Percentiles rank a stretch among this genome's conserved stretches.
Evolutionary conservation across 805 yeast genomes (phyloP).

Genomic region (Saccharomyces mikatae): DNA sequence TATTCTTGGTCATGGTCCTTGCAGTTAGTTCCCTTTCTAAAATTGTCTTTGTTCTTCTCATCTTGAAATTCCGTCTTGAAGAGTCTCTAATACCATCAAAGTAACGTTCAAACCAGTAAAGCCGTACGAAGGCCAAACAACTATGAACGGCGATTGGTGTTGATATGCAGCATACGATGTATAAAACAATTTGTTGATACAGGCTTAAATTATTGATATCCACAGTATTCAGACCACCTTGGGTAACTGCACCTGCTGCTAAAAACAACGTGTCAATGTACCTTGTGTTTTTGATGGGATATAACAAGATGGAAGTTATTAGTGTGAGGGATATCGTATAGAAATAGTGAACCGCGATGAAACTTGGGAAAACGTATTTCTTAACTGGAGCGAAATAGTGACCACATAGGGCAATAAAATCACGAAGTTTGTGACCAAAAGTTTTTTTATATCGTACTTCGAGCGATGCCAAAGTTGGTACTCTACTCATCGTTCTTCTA

Average conservation of each 20-base stretch:
- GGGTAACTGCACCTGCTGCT: slow-evolving; percentile 72
- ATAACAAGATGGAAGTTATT: slow-evolving; percentile 65
- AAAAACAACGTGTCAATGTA: slow-evolving; percentile 80
- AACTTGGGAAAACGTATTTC: slow-evolving; percentile 36
- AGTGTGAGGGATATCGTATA: slow-evolving; percentile 57
- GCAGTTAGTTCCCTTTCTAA: slow-evolving; percentile 27
- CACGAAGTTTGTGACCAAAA: slow-evolving; percentile 35
- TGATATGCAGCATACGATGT: slow-evolving; percentile 52
- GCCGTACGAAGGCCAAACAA: slow-evolving; percentile 61
- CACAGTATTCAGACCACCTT: slow-evolving; percentile 84
- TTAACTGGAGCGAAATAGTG: slow-evolving; percentile 29
- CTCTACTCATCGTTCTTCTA: slow-evolving; percentile 18
- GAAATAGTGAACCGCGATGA: slow-evolving; percentile 58
- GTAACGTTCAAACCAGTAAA: slow-evolving; percentile 83
- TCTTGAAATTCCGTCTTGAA: slow-evolving; percentile 70
- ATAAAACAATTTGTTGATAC: slow-evolving; percentile 76
- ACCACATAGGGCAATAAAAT: slow-evolving; percentile 29
- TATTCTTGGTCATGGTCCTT: slow-evolving; percentile 14
- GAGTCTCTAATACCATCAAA: slow-evolving; percentile 73
- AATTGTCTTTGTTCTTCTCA: slow-evolving; percentile 57
- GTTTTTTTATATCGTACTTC: slow-evolving; percentile 28
- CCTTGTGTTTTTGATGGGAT: slow-evolving; percentile 54
- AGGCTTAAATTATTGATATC: slow-evolving; percentile 53
- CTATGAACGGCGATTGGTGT: slow-evolving; percentile 90
- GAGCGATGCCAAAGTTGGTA: slow-evolving; percentile 20